These are phyloP conservation scores for Colletotrichum sp. DNA, from an alignment of 2,329 filamentous ascomycete species.

Conservation along the genomic window DNA sequence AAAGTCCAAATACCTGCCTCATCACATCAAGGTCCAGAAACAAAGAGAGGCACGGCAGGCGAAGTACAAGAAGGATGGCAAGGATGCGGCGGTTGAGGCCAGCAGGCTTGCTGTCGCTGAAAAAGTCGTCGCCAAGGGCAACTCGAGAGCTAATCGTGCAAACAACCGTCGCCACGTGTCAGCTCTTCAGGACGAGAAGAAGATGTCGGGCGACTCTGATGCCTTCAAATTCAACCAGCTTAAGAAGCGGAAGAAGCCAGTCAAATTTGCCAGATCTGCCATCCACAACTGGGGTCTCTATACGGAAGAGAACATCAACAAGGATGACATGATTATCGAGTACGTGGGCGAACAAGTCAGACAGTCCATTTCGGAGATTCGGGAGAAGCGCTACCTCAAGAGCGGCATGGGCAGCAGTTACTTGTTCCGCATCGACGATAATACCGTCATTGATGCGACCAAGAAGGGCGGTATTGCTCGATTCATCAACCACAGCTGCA, in stretches of 20 bases:
- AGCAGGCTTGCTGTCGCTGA: conserved; percentile 75
- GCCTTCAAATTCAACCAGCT: conserved; percentile 98
- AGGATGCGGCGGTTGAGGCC: conserved; percentile 73
- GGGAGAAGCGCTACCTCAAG: conserved; percentile 90
- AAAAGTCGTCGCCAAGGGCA: conserved; percentile 83
- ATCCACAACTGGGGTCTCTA: conserved; percentile 99
- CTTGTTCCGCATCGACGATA: conserved; percentile 97
- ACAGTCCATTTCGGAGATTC: conserved; percentile 96
- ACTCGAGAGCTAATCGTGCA: conserved; percentile 90
- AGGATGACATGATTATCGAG: conserved; percentile 99
- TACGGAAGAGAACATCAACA: conserved; percentile 94
- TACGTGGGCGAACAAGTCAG: conserved; percentile 98
- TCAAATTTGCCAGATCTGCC: conserved; percentile 95
- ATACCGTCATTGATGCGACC: conserved; percentile 96
- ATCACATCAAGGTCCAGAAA: conserved; percentile 95
- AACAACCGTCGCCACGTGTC: conserved; percentile 95
- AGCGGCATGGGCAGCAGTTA: conserved; percentile 98
- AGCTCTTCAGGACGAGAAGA: conserved; percentile 94
- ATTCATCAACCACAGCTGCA: conserved; percentile 99
- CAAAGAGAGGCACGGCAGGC: conserved; percentile 90
- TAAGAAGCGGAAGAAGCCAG: conserved; percentile 99
- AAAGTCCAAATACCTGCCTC: conserved; percentile 97
- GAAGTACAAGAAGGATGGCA: conserved; percentile 69
- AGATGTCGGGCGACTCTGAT: conserved; percentile 84
- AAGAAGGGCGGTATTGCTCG: conserved; percentile 98